These are phyloP conservation scores for Apiospora rasikravindrae DNA, from an alignment of 2,329 filamentous ascomycete species.

Conservation along the genomic window DNA sequence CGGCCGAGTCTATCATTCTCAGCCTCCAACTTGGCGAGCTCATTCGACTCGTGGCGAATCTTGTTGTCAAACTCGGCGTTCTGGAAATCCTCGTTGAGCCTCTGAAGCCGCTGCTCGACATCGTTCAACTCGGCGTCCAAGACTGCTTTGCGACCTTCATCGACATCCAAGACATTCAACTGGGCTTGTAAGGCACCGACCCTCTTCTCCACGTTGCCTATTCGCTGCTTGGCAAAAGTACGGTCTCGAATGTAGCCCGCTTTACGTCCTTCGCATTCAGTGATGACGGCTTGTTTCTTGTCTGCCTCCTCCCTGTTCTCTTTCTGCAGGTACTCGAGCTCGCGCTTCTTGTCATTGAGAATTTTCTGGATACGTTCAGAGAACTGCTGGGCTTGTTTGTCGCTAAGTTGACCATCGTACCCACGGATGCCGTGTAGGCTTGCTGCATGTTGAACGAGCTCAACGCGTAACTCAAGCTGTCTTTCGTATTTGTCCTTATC, in stretches of 20 bases:
- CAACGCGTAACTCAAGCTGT: slow-evolving; percentile 72
- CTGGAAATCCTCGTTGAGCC: slow-evolving; percentile 67
- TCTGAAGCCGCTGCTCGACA: slow-evolving; percentile 65
- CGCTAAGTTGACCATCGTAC: slow-evolving; percentile 79
- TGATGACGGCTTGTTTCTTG: slow-evolving; percentile 73
- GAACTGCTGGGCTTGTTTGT: slow-evolving; percentile 76
- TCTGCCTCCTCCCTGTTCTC: slow-evolving; percentile 78
- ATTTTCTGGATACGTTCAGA: slow-evolving; percentile 78
- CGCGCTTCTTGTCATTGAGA: slow-evolving; percentile 76
- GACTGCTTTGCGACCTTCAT: slow-evolving; percentile 82
- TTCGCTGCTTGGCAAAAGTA: slow-evolving; percentile 73
- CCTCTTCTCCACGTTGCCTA: slow-evolving; percentile 74
- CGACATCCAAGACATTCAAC: slow-evolving; percentile 75
- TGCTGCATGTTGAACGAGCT: slow-evolving; percentile 79
- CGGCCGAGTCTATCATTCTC: slow-evolving; percentile 73
- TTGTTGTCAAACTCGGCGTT: slow-evolving; percentile 72
- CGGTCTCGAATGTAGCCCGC: slow-evolving; percentile 77
- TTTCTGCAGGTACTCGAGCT: slow-evolving; percentile 75
- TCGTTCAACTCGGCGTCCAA: slow-evolving; percentile 77
- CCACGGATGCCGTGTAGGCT: slow-evolving; percentile 80
- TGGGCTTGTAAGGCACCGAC: slow-evolving; percentile 69
- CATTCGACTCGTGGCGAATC: slow-evolving; percentile 68
- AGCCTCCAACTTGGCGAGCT: slow-evolving; percentile 72
- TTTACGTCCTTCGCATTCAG: slow-evolving; percentile 75
- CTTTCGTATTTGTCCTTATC: slow-evolving; percentile 87